Base-by-base conservation (phyloP, 164 flowering plant species). In the Vitis rotundifolia region DNA sequence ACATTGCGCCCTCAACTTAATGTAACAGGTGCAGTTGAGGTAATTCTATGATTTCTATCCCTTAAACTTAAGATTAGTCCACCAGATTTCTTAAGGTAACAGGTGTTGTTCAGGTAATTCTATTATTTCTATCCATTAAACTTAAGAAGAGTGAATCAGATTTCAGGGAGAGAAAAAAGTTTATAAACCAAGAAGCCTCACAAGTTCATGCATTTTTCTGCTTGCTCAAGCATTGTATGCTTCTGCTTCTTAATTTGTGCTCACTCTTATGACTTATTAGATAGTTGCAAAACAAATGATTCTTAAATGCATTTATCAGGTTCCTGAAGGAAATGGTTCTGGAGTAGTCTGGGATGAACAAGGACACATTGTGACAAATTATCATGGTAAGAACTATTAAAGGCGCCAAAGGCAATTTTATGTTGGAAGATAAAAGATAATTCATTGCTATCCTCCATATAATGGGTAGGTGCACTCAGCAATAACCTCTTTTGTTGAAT, bases 251-350 rank as follows among this genome's bases (percentile, higher is more conserved):
- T 53, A 19, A 44, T 7, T 28, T 31, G 56, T 14, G 7, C 18
- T 19, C 66, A 29, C 37, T 61, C 70, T 66, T 63, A 65, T 68
- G 10, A 57, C 19, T 37, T 37, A 37, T 22, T 22, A 37, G 44
- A 47, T 3, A 59, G 19, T 16, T 44, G 11, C 49, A 44, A 11
- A 54, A 28, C 49, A 26, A 51, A 62, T 29, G 55, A 16, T 76
- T 16, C 6, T 60, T 64, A 3, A 37, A 37, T 3, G 44, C 44
- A 62, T 12, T 54, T 11, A 53, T 22, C 84, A 94, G 98, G 70
- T 94, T 74, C 98, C 98, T 69, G 97, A 94, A 86, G 99, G 97
- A 70, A 94, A 94, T 87, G 98, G 98, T 67, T 94, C 98, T 69
- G 98, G 97, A 68, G 92, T 94, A 12, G 92, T 94, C 61, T 94